phyloP scores from a whole-genome alignment of 2,329 filamentous ascomycete genomes.

The Furcasterigmium sp. region DNA sequence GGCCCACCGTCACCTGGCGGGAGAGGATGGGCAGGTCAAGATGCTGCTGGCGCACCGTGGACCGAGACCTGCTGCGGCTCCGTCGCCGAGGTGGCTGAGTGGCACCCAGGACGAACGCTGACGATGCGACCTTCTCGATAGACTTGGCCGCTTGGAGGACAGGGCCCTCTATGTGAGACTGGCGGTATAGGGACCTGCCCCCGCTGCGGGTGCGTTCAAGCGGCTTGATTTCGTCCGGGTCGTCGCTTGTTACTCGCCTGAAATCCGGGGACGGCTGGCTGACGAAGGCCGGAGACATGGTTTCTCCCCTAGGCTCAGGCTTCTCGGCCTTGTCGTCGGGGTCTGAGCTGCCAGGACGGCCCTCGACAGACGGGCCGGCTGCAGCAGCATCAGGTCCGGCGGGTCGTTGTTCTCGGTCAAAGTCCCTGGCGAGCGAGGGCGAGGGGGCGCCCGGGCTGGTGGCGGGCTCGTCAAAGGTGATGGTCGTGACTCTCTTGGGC shows the following conservation, averaged over 20 bases:
- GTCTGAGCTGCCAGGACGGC: background rate
- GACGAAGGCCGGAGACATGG: background rate
- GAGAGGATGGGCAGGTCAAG: conserved; percentile 31
- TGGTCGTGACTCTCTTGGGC: background rate
- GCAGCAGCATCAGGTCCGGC: background rate
- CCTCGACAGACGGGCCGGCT: no score
- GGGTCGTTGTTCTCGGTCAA: background rate
- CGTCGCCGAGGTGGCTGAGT: conserved; percentile 1
- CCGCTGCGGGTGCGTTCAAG: background rate
- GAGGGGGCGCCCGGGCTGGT: background rate
- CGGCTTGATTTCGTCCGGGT: background rate
- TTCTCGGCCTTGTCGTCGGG: background rate
- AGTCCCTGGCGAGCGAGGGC: background rate
- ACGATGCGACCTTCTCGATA: conserved; percentile 9
- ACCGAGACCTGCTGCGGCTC: background rate
- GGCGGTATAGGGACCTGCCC: background rate
- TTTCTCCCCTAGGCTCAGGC: background rate
- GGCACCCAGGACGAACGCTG: background rate
- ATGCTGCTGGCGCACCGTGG: background rate
- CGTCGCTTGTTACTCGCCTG: background rate
- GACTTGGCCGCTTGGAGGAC: conserved; percentile 5
- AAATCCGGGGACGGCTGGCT: background rate
- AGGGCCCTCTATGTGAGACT: background rate
- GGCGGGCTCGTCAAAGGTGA: background rate
- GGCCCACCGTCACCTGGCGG: conserved; percentile 34